Evolutionary conservation across 805 yeast genomes (phyloP), one percentile per base, ranked within the genome.

Genomic region (Millerozyma miso): DNA sequence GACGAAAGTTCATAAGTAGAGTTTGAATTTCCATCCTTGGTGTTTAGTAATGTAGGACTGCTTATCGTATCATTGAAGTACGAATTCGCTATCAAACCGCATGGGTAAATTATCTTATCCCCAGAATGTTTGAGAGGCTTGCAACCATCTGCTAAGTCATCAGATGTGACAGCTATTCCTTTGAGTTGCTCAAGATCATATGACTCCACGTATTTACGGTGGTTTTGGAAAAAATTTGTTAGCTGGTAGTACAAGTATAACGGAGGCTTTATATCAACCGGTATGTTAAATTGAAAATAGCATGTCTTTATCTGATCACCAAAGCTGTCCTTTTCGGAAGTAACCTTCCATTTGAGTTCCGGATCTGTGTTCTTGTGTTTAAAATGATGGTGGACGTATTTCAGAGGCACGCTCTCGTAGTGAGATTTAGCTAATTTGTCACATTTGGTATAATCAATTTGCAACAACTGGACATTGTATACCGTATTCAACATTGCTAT

Each of bases 71-170:
- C 99, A 63, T 91, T 91, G 73, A 93, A 91, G 62, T 78, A 64
- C 0, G 97, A 88, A 65, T 91, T 91, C 40, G 98, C 96, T 50
- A 91, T 88, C 39, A 91, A 74, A 0, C 99, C 99, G 68, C 98
- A 93, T 14, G 99, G 99, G 60, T 91, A 91, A 47, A 75, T 58
- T 13, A 72, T 57, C 50, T 75, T 78, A 17, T 50, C 59, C 35
- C 67, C 71, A 2, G 46, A 45, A 23, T 70, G 73, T 39, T 50
- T 56, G 44, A 67, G 50, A 0, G 76, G 75, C 37, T 58, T 54
- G 49, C 76, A 70, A 40, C 60, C 54, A 31, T 58, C 55, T 4
- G 62, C 72, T 16, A 93, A 60, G 35, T 69, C 75, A 19, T 64
- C 73, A 3, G 68, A 67, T 0, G 74, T 42, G 5, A 84, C 80